A percentile compares a stretch with the other conserved stretches of the same genome.
Evolutionary conservation across 2,329 filamentous ascomycete genomes (phyloP).

Genomic region (Epichloe typhina): DNA sequence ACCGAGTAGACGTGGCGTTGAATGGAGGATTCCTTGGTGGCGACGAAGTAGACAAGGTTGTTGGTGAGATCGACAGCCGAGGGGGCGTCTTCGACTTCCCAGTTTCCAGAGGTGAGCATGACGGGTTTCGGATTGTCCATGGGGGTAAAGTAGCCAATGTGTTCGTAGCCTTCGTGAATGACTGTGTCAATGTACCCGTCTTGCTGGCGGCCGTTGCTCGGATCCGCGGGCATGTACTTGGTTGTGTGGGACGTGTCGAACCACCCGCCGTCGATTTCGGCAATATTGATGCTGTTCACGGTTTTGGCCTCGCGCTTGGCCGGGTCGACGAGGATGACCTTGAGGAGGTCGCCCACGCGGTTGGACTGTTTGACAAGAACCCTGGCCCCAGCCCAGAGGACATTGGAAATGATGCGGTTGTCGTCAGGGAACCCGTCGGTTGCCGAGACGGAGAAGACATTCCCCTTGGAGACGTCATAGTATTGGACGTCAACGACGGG

Average conservation of each 20-base stretch:
- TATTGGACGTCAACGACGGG: slow-evolving; percentile 79
- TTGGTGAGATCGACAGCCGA: slow-evolving; percentile 72
- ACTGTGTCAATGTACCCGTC: slow-evolving; percentile 92
- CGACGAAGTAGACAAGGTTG: slow-evolving; percentile 83
- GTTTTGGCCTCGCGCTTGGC: slow-evolving; percentile 58
- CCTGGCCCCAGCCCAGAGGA: slow-evolving; percentile 78
- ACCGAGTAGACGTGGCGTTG: slow-evolving; percentile 89
- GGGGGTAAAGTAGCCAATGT: slow-evolving; percentile 86
- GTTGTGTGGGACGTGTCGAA: slow-evolving; percentile 87
- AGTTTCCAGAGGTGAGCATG: slow-evolving; percentile 75
- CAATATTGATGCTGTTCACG: slow-evolving; percentile 66
- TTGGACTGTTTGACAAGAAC: slow-evolving; percentile 88
- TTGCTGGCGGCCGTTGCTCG: slow-evolving; percentile 56
- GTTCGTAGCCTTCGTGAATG: slow-evolving; percentile 75
- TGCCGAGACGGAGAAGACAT: slow-evolving; percentile 70
- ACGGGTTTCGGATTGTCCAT: slow-evolving; percentile 70
- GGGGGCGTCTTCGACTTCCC: slow-evolving; percentile 83
- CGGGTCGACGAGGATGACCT: slow-evolving; percentile 76
- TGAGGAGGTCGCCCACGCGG: slow-evolving; percentile 81
- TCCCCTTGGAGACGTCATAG: slow-evolving; percentile 66
- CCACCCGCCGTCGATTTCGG: slow-evolving; percentile 87
- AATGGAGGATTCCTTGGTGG: slow-evolving; percentile 75
- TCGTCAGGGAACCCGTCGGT: slow-evolving; percentile 66
- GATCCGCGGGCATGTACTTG: slow-evolving; percentile 73
- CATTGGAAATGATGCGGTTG: slow-evolving; percentile 81